Percentiles rank a stretch among this genome's conserved stretches.
phyloP scores from a whole-genome alignment of 2,329 filamentous ascomycete genomes.

The Arthrobotrys sphaeroides region DNA sequence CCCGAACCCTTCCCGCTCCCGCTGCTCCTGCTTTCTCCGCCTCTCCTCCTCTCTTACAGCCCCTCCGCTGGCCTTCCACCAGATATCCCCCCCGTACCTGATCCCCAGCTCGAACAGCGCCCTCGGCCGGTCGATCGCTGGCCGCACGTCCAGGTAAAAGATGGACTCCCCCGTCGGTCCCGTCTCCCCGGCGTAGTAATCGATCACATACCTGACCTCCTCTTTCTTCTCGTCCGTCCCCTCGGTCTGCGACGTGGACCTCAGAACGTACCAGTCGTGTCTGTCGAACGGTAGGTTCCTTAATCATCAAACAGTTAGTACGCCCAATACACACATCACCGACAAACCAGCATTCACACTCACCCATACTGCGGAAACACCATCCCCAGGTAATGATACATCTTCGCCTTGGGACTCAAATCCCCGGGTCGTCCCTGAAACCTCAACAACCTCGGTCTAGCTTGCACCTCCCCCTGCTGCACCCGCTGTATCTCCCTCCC shows the following conservation, averaged over 20 bases:
- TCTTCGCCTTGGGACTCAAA: constrained; percentile 87
- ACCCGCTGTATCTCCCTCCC: constrained; percentile 46
- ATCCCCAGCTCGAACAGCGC: constrained; percentile 83
- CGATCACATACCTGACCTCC: constrained; percentile 86
- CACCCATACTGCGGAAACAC: constrained; percentile 84
- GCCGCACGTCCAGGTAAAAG: constrained; percentile 93
- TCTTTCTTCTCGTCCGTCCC: constrained; percentile 66
- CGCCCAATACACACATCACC: neutral
- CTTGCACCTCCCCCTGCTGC: constrained; percentile 59
- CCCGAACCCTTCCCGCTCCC: constrained; percentile 32
- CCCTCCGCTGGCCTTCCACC: constrained; percentile 87
- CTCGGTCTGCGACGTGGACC: constrained; percentile 72
- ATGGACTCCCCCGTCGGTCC: constrained; percentile 89
- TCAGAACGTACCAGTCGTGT: constrained; percentile 94
- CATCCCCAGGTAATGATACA: constrained; percentile 81
- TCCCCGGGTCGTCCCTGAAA: constrained; percentile 92
- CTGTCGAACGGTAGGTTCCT: constrained; percentile 82
- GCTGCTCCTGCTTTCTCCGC: constrained; percentile 57
- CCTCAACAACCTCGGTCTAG: constrained; percentile 77
- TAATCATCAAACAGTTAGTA: neutral
- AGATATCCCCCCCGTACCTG: constrained; percentile 90
- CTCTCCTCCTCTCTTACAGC: constrained; percentile 67
- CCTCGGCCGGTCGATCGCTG: constrained; percentile 82
- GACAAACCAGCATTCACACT: constrained; percentile 59
- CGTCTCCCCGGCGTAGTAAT: constrained; percentile 88